phyloP scores from a whole-genome alignment of 768 basidiomycete genomes.

The Neoboletus subvelutipes region DNA sequence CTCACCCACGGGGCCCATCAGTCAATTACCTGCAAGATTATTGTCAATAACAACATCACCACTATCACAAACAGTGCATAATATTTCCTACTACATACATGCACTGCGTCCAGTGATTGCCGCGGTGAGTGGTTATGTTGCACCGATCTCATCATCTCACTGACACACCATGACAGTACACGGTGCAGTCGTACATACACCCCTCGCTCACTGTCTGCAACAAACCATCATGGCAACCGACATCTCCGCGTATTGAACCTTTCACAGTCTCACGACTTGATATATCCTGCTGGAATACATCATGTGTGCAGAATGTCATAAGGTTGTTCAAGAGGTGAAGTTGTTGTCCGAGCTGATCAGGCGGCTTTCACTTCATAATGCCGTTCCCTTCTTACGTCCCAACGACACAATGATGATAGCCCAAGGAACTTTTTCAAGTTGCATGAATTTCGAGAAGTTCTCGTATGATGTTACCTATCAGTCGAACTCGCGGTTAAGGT shows the following conservation, averaged over 20 bases:
- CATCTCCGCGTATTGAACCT: conserved; percentile 1
- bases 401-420: neutral
- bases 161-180: too few species aligned
- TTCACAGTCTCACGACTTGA: conserved; percentile 1
- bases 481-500: conserved; percentile 1
- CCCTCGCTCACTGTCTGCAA: neutral
- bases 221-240: conserved; percentile 9
- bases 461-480: conserved; percentile 1
- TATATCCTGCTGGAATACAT: conserved; percentile 1
- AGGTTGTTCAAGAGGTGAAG: neutral
- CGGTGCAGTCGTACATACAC: too few species aligned
- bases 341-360: neutral
- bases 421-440: neutral
- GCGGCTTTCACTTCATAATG: neutral
- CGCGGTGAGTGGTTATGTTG: neutral
- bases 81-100: neutral
- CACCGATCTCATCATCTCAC: conserved; percentile 12
- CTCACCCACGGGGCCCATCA: neutral
- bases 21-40: conserved; percentile 1
- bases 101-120: conserved; percentile 14
- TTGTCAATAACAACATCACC: conserved; percentile 13
- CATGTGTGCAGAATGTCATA: neutral
- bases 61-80: neutral
- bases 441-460: neutral
- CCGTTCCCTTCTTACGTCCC: conserved; percentile 7